Evolutionary conservation across 192 early-diverging fungal species (phyloP).

Genomic region (Blastocladiella britannica): DNA sequence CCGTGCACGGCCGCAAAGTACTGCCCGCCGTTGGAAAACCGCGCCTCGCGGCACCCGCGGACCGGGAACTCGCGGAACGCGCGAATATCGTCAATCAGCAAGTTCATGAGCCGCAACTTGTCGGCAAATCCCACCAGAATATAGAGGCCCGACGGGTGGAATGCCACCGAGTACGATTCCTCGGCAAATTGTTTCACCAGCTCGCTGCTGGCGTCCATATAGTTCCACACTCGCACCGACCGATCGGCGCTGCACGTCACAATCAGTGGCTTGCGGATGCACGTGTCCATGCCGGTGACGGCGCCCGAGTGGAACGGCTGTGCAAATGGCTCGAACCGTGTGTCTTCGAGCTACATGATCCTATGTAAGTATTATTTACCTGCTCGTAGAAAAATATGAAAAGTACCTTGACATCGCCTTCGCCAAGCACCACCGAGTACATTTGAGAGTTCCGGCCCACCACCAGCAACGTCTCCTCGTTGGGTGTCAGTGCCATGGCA

Average conservation of each 20-base stretch:
- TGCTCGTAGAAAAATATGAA: background rate
- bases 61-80: slow-evolving; percentile 34
- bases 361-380: too few relatives aligned
- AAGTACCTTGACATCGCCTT: slow-evolving; percentile 4
- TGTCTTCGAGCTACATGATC: slow-evolving; percentile 20
- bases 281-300: slow-evolving; percentile 29
- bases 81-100: slow-evolving; percentile 37
- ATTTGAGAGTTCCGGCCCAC: slow-evolving; percentile 21
- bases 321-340: slow-evolving; percentile 25
- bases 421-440: slow-evolving; percentile 6
- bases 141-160: slow-evolving; percentile 43
- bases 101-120: slow-evolving; percentile 36
- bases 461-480: background rate
- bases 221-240: slow-evolving; percentile 43
- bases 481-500: background rate
- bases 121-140: slow-evolving; percentile 39
- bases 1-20: slow-evolving; percentile 37
- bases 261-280: slow-evolving; percentile 31
- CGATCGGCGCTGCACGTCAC: slow-evolving; percentile 31
- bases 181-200: slow-evolving; percentile 39
- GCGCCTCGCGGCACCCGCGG: slow-evolving; percentile 37
- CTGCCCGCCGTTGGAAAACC: slow-evolving; percentile 37
- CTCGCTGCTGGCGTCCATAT: slow-evolving; percentile 27
- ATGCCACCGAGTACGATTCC: slow-evolving; percentile 33
- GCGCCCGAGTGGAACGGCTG: slow-evolving; percentile 35